These are phyloP conservation scores for Coemansia furcata DNA, from an alignment of 192 early-diverging fungal genomes.

Conservation along the genomic window DNA sequence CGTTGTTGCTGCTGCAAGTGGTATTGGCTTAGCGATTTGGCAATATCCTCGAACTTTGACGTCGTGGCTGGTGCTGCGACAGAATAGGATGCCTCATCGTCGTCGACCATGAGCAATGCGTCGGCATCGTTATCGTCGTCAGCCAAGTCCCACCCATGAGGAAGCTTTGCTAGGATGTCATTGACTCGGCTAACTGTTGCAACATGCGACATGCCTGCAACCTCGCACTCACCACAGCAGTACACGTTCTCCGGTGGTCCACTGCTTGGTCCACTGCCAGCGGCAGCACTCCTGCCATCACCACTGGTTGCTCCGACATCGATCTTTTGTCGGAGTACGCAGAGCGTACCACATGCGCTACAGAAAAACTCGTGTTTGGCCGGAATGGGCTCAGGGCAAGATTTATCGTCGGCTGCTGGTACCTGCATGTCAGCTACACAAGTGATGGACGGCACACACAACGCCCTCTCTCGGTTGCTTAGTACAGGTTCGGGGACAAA, in stretches of 20 bases:
- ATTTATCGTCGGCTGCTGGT: neutral
- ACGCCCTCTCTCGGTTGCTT: constrained; percentile 7
- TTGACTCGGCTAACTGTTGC: constrained; percentile 8
- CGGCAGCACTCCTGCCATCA: neutral
- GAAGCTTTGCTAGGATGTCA: constrained; percentile 13
- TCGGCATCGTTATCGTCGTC: constrained; percentile 23
- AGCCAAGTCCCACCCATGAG: constrained; percentile 24
- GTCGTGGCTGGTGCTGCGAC: neutral
- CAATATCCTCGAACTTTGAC: constrained; percentile 5
- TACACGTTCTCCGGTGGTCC: constrained; percentile 2
- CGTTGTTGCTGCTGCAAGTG: constrained; percentile 17
- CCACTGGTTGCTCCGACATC: neutral
- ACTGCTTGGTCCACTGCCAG: neutral
- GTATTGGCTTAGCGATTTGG: constrained; percentile 11
- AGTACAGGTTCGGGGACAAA: constrained; percentile 32
- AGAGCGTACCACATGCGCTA: neutral
- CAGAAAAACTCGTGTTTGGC: constrained; percentile 10
- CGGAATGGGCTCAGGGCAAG: constrained; percentile 1
- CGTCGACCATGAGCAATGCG: constrained; percentile 21
- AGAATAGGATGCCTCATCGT: constrained; percentile 5
- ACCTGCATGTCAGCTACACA: no score
- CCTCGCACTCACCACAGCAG: constrained; percentile 24
- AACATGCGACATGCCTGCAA: neutral
- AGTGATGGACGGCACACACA: neutral
- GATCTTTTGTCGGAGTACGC: neutral